Evolutionary conservation across 331 rosid species (phyloP).

Genomic region (Pyrus hybrid): DNA sequence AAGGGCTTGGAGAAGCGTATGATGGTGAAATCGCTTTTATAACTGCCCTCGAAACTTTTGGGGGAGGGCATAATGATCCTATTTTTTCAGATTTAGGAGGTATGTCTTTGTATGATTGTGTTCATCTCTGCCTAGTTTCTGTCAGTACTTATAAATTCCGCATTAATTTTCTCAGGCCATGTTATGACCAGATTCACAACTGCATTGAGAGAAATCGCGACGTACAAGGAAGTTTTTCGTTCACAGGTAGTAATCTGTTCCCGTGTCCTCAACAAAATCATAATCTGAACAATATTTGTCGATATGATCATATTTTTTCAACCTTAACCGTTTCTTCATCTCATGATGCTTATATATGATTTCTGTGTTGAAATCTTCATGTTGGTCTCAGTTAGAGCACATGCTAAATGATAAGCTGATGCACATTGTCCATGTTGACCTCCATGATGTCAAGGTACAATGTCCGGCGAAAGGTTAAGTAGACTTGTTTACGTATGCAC

Average conservation of each 20-base stretch:
- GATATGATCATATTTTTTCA: conserved; percentile 2
- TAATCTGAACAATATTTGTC: not conserved
- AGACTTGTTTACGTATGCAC: not conserved
- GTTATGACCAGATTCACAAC: conserved; percentile 41
- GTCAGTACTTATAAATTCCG: not conserved
- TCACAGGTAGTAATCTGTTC: conserved; percentile 29
- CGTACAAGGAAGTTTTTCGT: conserved; percentile 55
- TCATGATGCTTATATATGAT: not conserved
- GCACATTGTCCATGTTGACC: conserved; percentile 46
- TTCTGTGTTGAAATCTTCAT: conserved; percentile 21
- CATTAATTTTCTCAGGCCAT: conserved; percentile 35
- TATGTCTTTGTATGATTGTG: conserved; percentile 13
- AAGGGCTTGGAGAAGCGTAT: conserved; percentile 56
- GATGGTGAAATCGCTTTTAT: conserved; percentile 49
- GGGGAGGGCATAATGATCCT: conserved; percentile 59
- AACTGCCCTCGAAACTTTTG: conserved; percentile 52
- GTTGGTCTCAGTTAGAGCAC: conserved; percentile 54
- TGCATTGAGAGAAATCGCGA: conserved; percentile 55
- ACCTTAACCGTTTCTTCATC: not conserved
- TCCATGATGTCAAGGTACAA: conserved; percentile 58
- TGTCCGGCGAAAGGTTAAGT: not conserved
- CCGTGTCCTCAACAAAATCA: not conserved
- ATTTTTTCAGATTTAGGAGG: conserved; percentile 58
- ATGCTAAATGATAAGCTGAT: conserved; percentile 44
- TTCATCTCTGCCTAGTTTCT: not conserved